These are phyloP conservation scores for Zea mays DNA, from an alignment of 176 grass and related monocot species.

Conservation along the genomic window Zm-B73-REFERENCE-NAM-5.0 NC_050101.1:113366001-113366500, in stretches of 20 bases:
- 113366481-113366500: too few relatives aligned
- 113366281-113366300: too few relatives aligned
- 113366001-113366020: conserved; percentile 29
- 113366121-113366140: conserved; percentile 39
- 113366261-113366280: conserved; percentile 12
- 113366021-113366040: conserved; percentile 47
- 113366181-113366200: conserved; percentile 1
- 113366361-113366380: conserved; percentile 11
- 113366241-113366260: neutral
- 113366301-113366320: conserved; percentile 26
- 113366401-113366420: conserved; percentile 25
- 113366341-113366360: conserved; percentile 66
- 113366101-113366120: conserved; percentile 44
- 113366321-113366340: conserved; percentile 25
- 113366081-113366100: neutral
- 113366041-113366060: conserved; percentile 66
- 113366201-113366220: neutral
- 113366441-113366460: neutral
- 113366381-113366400: conserved; percentile 29
- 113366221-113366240: neutral
- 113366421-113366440: conserved; percentile 40
- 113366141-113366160: conserved; percentile 46
- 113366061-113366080: conserved; percentile 36
- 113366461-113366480: neutral
- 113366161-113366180: neutral